Conservation (phyloP, 352 stramenopile species). For the Globisporangium perplexum region DNA sequence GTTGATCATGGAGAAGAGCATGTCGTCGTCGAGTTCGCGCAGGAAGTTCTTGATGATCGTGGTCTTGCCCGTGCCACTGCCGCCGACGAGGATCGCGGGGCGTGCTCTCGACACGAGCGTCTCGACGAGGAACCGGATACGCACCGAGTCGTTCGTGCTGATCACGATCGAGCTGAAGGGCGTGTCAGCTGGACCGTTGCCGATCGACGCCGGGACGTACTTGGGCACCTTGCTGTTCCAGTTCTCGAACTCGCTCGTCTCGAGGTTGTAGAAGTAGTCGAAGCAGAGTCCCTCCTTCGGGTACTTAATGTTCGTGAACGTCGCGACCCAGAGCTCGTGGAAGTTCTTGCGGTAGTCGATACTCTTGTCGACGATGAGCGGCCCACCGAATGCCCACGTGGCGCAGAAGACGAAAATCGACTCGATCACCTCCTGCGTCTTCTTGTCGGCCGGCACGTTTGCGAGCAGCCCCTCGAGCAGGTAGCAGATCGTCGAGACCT, state of each 20-base stretch:
- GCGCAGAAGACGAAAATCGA: slow-evolving; percentile 95
- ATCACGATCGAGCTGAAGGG: slow-evolving; percentile 97
- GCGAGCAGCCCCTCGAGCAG: slow-evolving; percentile 92
- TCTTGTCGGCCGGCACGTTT: slow-evolving; percentile 86
- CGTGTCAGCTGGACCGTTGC: slow-evolving; percentile 89
- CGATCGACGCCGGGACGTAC: slow-evolving; percentile 89
- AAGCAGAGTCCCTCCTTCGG: slow-evolving; percentile 95
- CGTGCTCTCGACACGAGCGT: slow-evolving; percentile 92
- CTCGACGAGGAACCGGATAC: slow-evolving; percentile 93
- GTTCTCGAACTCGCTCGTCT: slow-evolving; percentile 89
- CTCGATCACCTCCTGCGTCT: slow-evolving; percentile 90
- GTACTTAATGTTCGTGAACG: slow-evolving; percentile 89
- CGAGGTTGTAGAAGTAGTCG: slow-evolving; percentile 96
- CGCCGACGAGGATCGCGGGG: slow-evolving; percentile 94
- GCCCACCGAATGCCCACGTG: slow-evolving; percentile 96
- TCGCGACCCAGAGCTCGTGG: slow-evolving; percentile 76
- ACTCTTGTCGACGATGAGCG: slow-evolving; percentile 92
- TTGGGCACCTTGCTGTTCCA: slow-evolving; percentile 93
- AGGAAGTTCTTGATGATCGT: slow-evolving; percentile 97
- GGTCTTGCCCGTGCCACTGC: slow-evolving; percentile 96
- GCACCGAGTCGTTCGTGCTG: slow-evolving; percentile 94
- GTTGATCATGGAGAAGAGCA: slow-evolving; percentile 96
- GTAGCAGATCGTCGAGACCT: slow-evolving; percentile 95
- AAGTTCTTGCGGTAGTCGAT: slow-evolving; percentile 89
- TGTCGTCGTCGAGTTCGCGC: slow-evolving; percentile 86